Evolutionary conservation across 2,329 filamentous ascomycete species (phyloP).

Genomic region (Dothistroma septosporum): DNA sequence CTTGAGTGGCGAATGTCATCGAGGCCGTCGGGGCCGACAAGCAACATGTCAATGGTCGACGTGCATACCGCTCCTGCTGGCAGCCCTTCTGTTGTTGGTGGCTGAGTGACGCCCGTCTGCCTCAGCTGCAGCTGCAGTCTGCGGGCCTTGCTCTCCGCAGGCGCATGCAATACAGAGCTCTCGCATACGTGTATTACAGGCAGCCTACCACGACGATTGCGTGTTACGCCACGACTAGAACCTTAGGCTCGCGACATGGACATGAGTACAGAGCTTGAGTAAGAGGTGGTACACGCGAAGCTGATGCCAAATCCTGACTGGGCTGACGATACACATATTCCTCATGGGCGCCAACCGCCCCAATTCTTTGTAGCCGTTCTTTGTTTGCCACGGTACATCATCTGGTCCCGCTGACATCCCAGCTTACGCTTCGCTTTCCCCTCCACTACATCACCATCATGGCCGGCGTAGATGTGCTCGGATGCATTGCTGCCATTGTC

Average conservation of each 20-base stretch:
- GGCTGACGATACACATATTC: neutral
- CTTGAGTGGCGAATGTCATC: neutral
- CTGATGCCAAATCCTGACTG: neutral
- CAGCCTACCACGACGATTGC: neutral
- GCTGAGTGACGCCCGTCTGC: neutral
- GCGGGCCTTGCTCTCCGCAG: neutral
- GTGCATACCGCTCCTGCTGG: neutral
- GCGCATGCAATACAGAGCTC: neutral
- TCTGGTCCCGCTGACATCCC: neutral
- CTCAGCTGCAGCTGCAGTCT: neutral
- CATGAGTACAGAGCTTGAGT: neutral
- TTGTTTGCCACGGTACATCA: neutral
- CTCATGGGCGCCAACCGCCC: neutral
- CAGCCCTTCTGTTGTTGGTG: neutral
- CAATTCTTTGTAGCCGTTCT: neutral
- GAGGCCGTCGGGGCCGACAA: neutral
- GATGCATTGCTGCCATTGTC: constrained; percentile 41
- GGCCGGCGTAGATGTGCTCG: constrained; percentile 36
- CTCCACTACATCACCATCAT: constrained; percentile 9
- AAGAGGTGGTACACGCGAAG: neutral
- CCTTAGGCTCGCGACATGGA: neutral
- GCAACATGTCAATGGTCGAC: neutral
- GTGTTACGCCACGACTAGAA: neutral
- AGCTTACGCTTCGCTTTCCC: neutral
- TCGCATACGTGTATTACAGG: neutral